These are phyloP conservation scores for Picea glauca DNA, from an alignment of 75 land plant species.

Conservation along the genomic window DNA sequence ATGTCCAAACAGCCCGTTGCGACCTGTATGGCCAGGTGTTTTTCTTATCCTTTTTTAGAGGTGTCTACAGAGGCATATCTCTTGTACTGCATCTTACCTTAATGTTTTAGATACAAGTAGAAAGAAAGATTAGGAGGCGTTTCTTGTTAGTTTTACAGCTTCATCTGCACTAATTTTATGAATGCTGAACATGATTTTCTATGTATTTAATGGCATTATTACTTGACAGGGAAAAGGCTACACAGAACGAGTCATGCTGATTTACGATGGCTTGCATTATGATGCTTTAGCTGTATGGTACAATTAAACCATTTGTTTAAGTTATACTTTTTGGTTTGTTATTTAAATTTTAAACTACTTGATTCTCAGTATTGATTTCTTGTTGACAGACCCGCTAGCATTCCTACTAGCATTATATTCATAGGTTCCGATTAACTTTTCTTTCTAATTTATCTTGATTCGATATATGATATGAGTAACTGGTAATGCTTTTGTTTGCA, in stretches of 20 bases:
- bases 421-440: neutral
- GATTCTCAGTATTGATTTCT: neutral
- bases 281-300: conserved; percentile 92
- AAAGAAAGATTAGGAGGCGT: neutral
- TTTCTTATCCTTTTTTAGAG: neutral
- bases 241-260: conserved; percentile 88
- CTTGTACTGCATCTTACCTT: neutral
- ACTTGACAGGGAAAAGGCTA: conserved; percentile 65
- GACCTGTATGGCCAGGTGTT: conserved; percentile 97
- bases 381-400: neutral
- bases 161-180: neutral
- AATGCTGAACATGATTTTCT: neutral
- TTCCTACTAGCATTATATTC: neutral
- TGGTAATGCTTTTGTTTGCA: conserved; percentile 15
- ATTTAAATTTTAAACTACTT: neutral
- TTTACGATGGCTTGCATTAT: conserved; percentile 97
- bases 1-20: conserved; percentile 91
- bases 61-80: neutral
- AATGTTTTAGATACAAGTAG: neutral
- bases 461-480: neutral
- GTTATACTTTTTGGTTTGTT: neutral
- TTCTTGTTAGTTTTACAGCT: neutral
- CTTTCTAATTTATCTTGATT: neutral
- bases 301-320: conserved; percentile 7
- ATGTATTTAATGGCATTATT: neutral